phyloP scores from a whole-genome alignment of 2,329 filamentous ascomycete species.

The Botrytis squamosa region DNA sequence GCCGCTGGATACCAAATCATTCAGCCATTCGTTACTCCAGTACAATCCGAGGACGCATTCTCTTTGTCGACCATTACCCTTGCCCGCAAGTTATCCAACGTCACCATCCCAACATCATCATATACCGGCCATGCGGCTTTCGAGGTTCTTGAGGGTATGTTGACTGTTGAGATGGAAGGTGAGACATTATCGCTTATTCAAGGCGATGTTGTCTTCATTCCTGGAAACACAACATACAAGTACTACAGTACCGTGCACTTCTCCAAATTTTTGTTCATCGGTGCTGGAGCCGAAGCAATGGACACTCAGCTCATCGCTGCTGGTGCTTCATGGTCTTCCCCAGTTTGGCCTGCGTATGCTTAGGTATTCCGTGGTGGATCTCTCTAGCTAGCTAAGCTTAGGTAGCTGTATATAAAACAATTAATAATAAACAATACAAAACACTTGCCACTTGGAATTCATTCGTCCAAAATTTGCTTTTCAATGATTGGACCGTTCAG shows the following conservation, averaged over 20 bases:
- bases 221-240: slow-evolving; percentile 38
- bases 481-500: not conserved
- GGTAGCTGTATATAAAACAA: not conserved
- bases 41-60: slow-evolving; percentile 45
- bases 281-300: slow-evolving; percentile 25
- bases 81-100: slow-evolving; percentile 27
- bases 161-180: slow-evolving; percentile 40
- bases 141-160: slow-evolving; percentile 42
- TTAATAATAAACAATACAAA: not conserved
- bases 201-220: slow-evolving; percentile 45
- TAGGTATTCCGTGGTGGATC: not conserved
- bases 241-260: slow-evolving; percentile 39
- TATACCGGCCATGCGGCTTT: slow-evolving; percentile 41
- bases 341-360: slow-evolving; percentile 28
- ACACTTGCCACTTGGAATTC: not conserved
- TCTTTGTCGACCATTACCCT: slow-evolving; percentile 47
- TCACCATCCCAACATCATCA: slow-evolving; percentile 31
- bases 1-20: slow-evolving; percentile 45
- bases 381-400: not conserved
- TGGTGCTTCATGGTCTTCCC: slow-evolving; percentile 24
- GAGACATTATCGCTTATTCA: slow-evolving; percentile 36
- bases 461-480: not conserved
- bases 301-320: slow-evolving; percentile 27
- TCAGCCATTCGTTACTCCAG: slow-evolving; percentile 45
- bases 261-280: slow-evolving; percentile 29